Percentiles rank a stretch among this genome's conserved stretches.
Conservation (phyloP, 2,329 filamentous ascomycete genomes). For the Westerdykella aurantiaca region DNA sequence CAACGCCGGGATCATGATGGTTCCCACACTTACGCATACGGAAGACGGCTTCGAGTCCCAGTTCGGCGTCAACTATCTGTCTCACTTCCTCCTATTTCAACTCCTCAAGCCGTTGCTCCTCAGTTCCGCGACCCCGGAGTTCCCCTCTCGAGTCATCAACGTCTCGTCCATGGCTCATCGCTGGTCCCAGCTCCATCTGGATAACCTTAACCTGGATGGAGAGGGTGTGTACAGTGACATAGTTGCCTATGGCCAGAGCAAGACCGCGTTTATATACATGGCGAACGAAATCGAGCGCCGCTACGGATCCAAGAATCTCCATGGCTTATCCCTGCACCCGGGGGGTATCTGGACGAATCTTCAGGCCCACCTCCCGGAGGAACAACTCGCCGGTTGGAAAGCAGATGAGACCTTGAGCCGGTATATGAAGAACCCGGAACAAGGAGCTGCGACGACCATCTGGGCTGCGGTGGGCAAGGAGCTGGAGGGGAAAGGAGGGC, state of each 20-base stretch:
- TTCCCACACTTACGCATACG: constrained; percentile 22
- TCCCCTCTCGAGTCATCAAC: constrained; percentile 45
- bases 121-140: constrained; percentile 32
- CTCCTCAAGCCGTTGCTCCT: constrained; percentile 40
- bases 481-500: constrained; percentile 45
- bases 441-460: constrained; percentile 47
- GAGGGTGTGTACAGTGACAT: constrained; percentile 34
- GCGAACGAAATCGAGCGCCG: constrained; percentile 48
- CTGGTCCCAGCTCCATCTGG: constrained; percentile 26
- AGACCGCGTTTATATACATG: constrained; percentile 48
- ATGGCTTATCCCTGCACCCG: constrained; percentile 44
- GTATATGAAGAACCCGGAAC: constrained; percentile 25
- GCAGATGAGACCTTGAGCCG: constrained; percentile 6
- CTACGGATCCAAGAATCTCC: constrained; percentile 42
- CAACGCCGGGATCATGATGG: constrained; percentile 46
- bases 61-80: constrained; percentile 45
- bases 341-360: constrained; percentile 41
- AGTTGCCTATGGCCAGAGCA: constrained; percentile 45
- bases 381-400: constrained; percentile 6
- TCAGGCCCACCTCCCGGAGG: constrained; percentile 6
- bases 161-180: constrained; percentile 44
- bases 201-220: constrained; percentile 38
- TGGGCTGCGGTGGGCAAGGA: constrained; percentile 41
- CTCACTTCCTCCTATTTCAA: constrained; percentile 42
- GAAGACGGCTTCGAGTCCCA: constrained; percentile 34